Base-by-base conservation (phyloP, 164 flowering plant genomes). In the Piper longum region DNA sequence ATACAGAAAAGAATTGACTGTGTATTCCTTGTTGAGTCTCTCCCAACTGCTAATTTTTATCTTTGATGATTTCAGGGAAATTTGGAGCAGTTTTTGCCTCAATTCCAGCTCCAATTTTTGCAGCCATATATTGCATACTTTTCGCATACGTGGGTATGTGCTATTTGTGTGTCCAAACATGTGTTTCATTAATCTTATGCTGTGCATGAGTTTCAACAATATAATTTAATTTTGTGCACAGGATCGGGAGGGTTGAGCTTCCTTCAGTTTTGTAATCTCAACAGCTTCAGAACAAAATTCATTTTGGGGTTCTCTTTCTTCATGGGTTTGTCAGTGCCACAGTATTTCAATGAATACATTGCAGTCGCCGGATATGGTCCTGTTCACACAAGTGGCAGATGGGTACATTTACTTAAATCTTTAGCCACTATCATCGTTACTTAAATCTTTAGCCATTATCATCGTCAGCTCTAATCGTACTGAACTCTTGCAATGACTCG, bases 41-140 rank as follows among this genome's bases (percentile, higher is more conserved):
- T 48, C 14, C 9, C 14, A 2, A 44, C 48, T 44, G 14, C 11
- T 48, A 48, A 12, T 48, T 48, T 48, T 2, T 5, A 48, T 48
- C 14, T 48, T 48, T 14, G 14, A 9, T 5, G 52, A 9, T 48
- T 71, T 69, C 85, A 90, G 98, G 97, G 51, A 93, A 93, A 77
- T 90, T 93, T 73, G 98, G 98, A 73, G 96, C 98, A 39, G 76
- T 92, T 57, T 92, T 92, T 72, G 98, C 98, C 42, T 89, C 96
- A 43, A 89, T 92, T 62, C 98, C 96, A 54, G 79, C 84, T 39
- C 86, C 98, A 39, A 92, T 92, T 26, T 26, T 93, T 58, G 96
- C 89, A 60, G 98, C 98, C 66, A 66, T 89, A 45, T 93, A 89
- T 62, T 93, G 98, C 74, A 75, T 93, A 51, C 86, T 93, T 86